These are phyloP conservation scores for Populus pruinosa DNA, from an alignment of 345 rosid species.

Conservation along the genomic window DNA sequence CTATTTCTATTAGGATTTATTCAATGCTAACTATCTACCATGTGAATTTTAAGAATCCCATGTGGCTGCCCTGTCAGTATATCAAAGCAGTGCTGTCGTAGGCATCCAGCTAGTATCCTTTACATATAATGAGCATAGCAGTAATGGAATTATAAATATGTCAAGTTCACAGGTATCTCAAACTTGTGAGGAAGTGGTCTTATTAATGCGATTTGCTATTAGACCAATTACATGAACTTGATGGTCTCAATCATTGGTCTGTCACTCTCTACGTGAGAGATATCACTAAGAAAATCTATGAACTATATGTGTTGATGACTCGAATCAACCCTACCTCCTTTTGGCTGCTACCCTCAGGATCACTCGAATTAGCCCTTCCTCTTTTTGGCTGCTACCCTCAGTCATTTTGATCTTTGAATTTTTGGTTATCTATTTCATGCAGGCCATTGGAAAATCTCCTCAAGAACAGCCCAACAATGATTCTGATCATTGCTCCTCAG, in stretches of 20 bases:
- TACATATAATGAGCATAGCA: not conserved
- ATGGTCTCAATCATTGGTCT: not conserved
- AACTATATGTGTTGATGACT: not conserved
- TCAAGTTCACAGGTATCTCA: not conserved
- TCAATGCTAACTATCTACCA: not conserved
- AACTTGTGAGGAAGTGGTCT: not conserved
- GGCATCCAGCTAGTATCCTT: not conserved
- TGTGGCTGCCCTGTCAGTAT: not conserved
- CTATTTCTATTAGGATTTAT: not conserved
- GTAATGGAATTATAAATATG: not conserved
- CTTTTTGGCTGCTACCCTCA: not conserved
- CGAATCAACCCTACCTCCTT: not conserved
- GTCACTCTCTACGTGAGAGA: not conserved
- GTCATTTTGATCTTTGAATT: not conserved
- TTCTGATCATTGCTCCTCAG: conserved; percentile 46
- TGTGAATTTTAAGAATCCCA: no score
- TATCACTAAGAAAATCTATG: not conserved
- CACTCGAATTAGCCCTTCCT: not conserved
- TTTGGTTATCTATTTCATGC: conserved; percentile 12
- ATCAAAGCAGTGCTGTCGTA: not conserved
- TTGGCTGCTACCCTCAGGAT: not conserved
- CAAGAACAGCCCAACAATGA: conserved; percentile 28
- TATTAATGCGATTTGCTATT: not conserved
- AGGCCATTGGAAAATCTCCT: conserved; percentile 56
- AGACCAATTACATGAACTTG: not conserved